Conservation (phyloP, 2,329 filamentous ascomycete species). For the Stagonosporopsis vannaccii region DNA sequence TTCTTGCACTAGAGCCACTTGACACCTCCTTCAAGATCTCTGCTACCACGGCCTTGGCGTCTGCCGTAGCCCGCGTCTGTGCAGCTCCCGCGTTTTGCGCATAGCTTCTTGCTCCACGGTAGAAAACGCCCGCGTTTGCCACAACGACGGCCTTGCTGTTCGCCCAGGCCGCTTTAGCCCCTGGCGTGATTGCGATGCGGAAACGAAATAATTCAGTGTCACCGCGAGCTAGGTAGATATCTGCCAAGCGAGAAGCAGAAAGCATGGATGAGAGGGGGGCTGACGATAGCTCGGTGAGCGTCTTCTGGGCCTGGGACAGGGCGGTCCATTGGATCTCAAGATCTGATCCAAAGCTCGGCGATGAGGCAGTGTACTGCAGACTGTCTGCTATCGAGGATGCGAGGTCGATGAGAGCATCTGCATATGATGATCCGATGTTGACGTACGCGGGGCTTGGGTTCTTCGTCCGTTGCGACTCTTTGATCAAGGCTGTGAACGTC, state of each 20-base stretch:
- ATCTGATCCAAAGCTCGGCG: conserved; percentile 24
- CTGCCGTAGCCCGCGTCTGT: conserved; percentile 55
- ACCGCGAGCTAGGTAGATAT: conserved; percentile 43
- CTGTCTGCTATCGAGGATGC: conserved; percentile 55
- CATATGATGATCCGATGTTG: conserved; percentile 61
- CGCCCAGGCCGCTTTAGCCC: conserved; percentile 40
- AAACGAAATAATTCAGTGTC: conserved; percentile 47
- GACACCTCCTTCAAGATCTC: conserved; percentile 55
- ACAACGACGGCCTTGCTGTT: conserved; percentile 45
- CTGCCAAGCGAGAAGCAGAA: conserved; percentile 36
- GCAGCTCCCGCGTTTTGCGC: conserved; percentile 36
- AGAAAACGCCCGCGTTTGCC: conserved; percentile 49
- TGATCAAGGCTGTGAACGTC: conserved; percentile 43
- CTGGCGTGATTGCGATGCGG: conserved; percentile 31
- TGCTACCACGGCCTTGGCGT: conserved; percentile 58
- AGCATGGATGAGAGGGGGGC: conserved; percentile 26
- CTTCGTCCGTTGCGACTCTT: conserved; percentile 57
- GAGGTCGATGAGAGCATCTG: conserved; percentile 63
- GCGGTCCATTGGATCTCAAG: conserved; percentile 43
- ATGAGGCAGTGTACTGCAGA: conserved; percentile 21
- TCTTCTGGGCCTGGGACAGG: conserved; percentile 39
- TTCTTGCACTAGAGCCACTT: conserved; percentile 43
- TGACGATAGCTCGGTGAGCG: conserved; percentile 36
- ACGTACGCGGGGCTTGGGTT: conserved; percentile 59
- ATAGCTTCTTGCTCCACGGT: conserved; percentile 43